Base-by-base conservation (phyloP, 352 stramenopile species). In the Peronosclerospora sorghi region DNA sequence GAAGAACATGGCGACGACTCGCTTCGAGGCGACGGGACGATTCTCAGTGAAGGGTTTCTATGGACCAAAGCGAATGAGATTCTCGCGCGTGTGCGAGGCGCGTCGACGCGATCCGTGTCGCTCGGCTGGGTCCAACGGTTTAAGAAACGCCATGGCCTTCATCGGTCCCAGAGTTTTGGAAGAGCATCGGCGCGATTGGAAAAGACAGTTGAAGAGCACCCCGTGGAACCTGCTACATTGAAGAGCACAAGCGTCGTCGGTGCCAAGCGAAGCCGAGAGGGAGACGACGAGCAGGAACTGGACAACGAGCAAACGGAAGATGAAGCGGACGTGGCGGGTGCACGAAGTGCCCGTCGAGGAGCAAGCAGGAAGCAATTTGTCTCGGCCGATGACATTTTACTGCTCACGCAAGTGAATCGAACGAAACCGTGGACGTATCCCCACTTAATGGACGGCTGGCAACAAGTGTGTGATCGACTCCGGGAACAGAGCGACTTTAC, bases 41-140 rank as follows among this genome's bases (percentile, higher is more conserved):
- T 58, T 5, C 36, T 65, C 1, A 62, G 48, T 27, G 59, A 69
- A 41, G 41, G 47, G 2, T 20, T 42, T 1, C 32, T 69, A 2
- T 69, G 59, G 56, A 46, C 45, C 7, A 69, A 69, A 14, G 59
- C 56, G 18, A 69, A 66, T 45, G 59, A 69, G 17, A 59, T 69
- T 32, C 56, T 69, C 17, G 49, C 41, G 20, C 30, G 40, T 12
- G 45, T 37, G 20, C 40, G 34, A 13, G 56, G 59, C 1, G 14
- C 41, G 6, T 26, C 21, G 8, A 32, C 17, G 15, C 40, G 54
- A 18, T 58, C 51, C 0, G 56, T 69, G 17, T 69, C 59, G 1
- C 9, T 69, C 9, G 59, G 47, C 0, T 69, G 59, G 59, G 56
- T 69, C 1, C 59, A 69, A 14, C 35, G 59, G 18, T 69, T 69